Evolutionary conservation across 257 asterid genomes (phyloP).

Genomic region (Solanum sejunctum): DNA sequence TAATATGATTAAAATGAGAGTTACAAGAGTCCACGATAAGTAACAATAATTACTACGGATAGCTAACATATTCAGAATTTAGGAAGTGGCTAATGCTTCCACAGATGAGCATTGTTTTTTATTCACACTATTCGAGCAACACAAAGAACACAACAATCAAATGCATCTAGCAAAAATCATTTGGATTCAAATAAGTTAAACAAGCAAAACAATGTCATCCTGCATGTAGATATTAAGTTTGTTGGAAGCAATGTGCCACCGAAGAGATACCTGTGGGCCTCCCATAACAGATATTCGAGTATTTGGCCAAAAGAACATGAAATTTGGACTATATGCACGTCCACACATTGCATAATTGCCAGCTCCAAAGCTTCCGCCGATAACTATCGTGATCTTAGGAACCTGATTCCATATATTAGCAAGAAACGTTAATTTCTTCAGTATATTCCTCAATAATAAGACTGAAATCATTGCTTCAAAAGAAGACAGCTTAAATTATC

Average conservation of each 20-base stretch:
- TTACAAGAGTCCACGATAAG: neutral
- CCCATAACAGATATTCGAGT: conserved; percentile 98
- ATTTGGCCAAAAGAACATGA: conserved; percentile 96
- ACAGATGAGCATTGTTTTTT: neutral
- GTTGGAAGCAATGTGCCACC: neutral
- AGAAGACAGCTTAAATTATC: neutral
- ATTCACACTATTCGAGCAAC: neutral
- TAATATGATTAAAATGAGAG: conserved; percentile 13
- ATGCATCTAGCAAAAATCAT: neutral
- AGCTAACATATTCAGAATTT: neutral
- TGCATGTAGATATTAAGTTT: neutral
- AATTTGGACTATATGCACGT: conserved; percentile 92
- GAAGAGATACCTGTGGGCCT: conserved; percentile 74
- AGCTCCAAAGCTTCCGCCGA: conserved; percentile 99
- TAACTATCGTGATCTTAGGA: conserved; percentile 72
- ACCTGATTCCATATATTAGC: conserved; percentile 34
- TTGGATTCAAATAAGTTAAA: neutral
- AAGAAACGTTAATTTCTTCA: neutral
- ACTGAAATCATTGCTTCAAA: neutral
- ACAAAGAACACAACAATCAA: neutral
- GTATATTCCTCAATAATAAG: neutral
- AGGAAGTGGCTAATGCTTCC: neutral
- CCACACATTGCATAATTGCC: conserved; percentile 99
- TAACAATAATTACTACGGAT: neutral
- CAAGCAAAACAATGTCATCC: neutral